Evolutionary conservation across 345 rosid genomes (phyloP).

Genomic region (Rhizophora mangle): DNA sequence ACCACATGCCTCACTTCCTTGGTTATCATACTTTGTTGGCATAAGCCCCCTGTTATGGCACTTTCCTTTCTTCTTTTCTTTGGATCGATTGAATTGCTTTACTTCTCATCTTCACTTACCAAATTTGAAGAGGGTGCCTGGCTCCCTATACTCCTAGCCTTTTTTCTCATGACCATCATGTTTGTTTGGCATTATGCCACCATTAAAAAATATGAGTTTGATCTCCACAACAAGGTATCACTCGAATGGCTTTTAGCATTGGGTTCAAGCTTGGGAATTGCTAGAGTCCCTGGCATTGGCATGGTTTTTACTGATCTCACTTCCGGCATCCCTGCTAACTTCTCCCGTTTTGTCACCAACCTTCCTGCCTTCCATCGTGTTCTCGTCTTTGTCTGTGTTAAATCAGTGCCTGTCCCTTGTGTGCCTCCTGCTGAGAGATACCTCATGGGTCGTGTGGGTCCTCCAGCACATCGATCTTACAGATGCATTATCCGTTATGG

Average conservation of each 20-base stretch:
- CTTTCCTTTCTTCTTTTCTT: constrained; percentile 75
- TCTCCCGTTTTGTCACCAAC: constrained; percentile 97
- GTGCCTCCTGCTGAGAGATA: constrained; percentile 90
- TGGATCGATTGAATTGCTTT: constrained; percentile 80
- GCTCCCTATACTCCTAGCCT: constrained; percentile 96
- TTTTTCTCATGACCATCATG: constrained; percentile 83
- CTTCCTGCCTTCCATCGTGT: constrained; percentile 95
- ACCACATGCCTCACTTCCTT: constrained; percentile 93
- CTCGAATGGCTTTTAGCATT: constrained; percentile 94
- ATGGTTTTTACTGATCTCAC: constrained; percentile 90
- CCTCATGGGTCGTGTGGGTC: constrained; percentile 94
- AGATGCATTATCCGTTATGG: constrained; percentile 91
- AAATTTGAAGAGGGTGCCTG: constrained; percentile 97
- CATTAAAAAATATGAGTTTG: constrained; percentile 85
- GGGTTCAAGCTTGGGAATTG: constrained; percentile 87
- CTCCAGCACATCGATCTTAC: constrained; percentile 74
- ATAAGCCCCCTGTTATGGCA: constrained; percentile 76
- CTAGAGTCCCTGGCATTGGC: constrained; percentile 93
- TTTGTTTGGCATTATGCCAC: constrained; percentile 97
- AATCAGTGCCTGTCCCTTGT: constrained; percentile 88
- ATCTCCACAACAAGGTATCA: constrained; percentile 94
- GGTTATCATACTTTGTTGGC: constrained; percentile 91
- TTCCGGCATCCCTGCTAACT: constrained; percentile 94
- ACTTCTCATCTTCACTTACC: constrained; percentile 96
- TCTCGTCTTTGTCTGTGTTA: constrained; percentile 86